phyloP scores from a whole-genome alignment of 192 early-diverging fungal species.

The Gryganskiella cystojenkinii region DNA sequence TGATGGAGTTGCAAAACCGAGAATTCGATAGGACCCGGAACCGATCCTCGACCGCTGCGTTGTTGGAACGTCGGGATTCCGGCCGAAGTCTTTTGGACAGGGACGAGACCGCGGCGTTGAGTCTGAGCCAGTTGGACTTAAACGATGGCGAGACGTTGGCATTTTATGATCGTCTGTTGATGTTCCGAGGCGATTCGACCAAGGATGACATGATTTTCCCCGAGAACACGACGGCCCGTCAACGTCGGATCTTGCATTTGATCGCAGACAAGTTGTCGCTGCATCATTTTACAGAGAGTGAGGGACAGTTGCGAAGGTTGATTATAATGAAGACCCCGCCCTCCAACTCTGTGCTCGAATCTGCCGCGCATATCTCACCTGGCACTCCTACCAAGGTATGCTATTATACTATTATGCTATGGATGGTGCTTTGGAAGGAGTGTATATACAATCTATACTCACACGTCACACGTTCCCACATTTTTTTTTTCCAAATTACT shows the following conservation, averaged over 20 bases:
- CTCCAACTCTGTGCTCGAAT: conserved; percentile 10
- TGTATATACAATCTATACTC: not conserved
- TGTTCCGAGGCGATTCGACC: conserved; percentile 75
- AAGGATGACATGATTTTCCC: conserved; percentile 75
- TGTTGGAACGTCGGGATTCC: conserved; percentile 45
- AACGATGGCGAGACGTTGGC: conserved; percentile 76
- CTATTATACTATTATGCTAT: not conserved
- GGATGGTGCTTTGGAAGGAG: not conserved
- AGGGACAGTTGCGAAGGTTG: conserved; percentile 58
- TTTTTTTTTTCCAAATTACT: not conserved
- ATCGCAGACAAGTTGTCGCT: conserved; percentile 79
- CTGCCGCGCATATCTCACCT: not conserved
- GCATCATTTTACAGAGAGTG: conserved; percentile 60
- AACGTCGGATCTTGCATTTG: conserved; percentile 70
- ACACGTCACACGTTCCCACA: not conserved
- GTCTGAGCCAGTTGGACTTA: conserved; percentile 65
- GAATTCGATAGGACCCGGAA: conserved; percentile 36
- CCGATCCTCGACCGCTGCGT: conserved; percentile 32
- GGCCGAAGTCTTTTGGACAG: conserved; percentile 46
- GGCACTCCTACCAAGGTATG: conserved; percentile 26
- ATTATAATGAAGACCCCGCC: conserved; percentile 51
- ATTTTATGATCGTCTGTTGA: conserved; percentile 77
- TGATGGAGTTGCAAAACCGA: conserved; percentile 40
- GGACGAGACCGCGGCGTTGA: conserved; percentile 11
- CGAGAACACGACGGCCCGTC: conserved; percentile 65